These are phyloP conservation scores for Talaromyces wortmannii DNA, from an alignment of 495 filamentous ascomycete species.

Conservation along the genomic window DNA sequence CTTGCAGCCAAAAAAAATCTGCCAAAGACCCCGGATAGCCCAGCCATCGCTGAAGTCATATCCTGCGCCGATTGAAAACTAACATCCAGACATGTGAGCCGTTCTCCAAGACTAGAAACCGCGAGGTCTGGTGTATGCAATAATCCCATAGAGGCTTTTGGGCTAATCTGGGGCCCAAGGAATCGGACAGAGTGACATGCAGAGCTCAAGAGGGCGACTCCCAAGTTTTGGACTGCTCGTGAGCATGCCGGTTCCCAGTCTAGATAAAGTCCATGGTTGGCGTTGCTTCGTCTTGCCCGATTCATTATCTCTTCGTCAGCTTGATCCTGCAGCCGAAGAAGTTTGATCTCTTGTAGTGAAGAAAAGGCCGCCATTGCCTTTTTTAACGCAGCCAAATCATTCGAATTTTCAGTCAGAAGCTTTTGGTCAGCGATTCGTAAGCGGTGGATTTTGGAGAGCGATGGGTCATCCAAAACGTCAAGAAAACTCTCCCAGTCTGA, in stretches of 20 bases:
- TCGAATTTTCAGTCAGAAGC: conserved; percentile 15
- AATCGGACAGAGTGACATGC: conserved; percentile 51
- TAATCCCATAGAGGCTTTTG: conserved; percentile 47
- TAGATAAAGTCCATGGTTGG: conserved; percentile 29
- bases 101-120: conserved; percentile 44
- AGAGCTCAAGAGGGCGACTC: conserved; percentile 47
- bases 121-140: conserved; percentile 36
- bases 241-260: conserved; percentile 59
- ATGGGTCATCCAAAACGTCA: conserved; percentile 8
- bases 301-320: conserved; percentile 46
- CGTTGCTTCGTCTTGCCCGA: conserved; percentile 18
- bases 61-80: conserved; percentile 52
- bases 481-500: conserved; percentile 28
- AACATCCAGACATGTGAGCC: conserved; percentile 51
- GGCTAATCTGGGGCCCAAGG: conserved; percentile 58
- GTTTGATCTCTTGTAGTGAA: conserved; percentile 57
- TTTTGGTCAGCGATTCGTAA: conserved; percentile 26
- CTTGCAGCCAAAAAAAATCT: conserved; percentile 51
- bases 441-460: conserved; percentile 21
- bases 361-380: conserved; percentile 51
- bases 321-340: conserved; percentile 56
- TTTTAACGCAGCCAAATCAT: conserved; percentile 35
- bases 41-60: conserved; percentile 46
- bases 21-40: conserved; percentile 48
- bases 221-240: conserved; percentile 52